phyloP scores from a whole-genome alignment of 352 stramenopile genomes.

The Pilasporangium apinafurcum region DNA sequence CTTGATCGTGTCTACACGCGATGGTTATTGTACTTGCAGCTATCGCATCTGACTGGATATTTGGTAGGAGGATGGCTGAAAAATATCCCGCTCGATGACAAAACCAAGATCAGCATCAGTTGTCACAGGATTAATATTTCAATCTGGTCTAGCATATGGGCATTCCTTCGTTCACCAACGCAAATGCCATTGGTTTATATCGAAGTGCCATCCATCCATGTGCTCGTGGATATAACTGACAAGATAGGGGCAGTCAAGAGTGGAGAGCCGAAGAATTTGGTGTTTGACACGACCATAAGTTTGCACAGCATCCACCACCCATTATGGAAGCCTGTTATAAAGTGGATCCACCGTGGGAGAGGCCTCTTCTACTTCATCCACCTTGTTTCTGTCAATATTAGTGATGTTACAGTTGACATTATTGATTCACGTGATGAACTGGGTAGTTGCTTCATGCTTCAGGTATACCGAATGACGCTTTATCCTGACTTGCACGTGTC shows the following conservation, averaged over 20 bases:
- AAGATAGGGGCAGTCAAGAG: too few relatives aligned
- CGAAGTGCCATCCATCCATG: conserved; percentile 24
- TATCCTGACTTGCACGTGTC: too few relatives aligned
- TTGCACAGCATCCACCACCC: conserved; percentile 30
- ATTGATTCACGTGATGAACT: conserved; percentile 22
- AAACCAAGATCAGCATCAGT: conserved; percentile 35
- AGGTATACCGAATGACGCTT: too few relatives aligned
- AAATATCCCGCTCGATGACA: conserved; percentile 32
- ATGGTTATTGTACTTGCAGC: conserved; percentile 12
- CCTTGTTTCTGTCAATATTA: conserved; percentile 18
- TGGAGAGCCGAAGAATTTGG: too few relatives aligned
- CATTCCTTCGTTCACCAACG: conserved; percentile 38
- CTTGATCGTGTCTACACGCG: background rate
- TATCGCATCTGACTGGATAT: too few relatives aligned
- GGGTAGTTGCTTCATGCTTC: too few relatives aligned
- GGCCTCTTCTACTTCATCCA: conserved; percentile 30
- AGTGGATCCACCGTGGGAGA: conserved; percentile 31
- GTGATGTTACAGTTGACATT: too few relatives aligned
- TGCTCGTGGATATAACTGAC: conserved; percentile 21
- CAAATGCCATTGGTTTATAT: conserved; percentile 35
- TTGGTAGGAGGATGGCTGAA: conserved; percentile 33
- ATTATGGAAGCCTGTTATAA: conserved; percentile 19
- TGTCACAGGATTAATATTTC: conserved; percentile 29
- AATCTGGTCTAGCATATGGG: conserved; percentile 45
- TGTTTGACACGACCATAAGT: conserved; percentile 16